phyloP scores from a whole-genome alignment of 768 basidiomycete species.

The Postia placenta region DNA sequence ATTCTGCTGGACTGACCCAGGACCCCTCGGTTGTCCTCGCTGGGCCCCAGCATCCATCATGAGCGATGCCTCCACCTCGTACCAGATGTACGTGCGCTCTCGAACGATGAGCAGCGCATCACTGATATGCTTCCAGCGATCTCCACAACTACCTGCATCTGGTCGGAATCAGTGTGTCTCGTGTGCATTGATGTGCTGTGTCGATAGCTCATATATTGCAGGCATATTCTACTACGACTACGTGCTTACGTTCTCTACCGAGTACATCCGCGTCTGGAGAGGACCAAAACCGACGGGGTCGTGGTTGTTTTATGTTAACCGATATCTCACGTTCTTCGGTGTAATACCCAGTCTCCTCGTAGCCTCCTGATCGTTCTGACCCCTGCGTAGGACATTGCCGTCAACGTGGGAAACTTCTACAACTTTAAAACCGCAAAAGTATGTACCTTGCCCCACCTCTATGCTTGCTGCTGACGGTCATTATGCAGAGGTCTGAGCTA shows the following conservation, averaged over 20 bases:
- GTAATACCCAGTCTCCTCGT: conserved; percentile 24
- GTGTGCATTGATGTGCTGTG: too few species aligned
- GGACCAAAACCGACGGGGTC: conserved; percentile 32
- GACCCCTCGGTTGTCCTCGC: neutral
- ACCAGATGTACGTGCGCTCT: neutral
- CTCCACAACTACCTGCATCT: conserved; percentile 20
- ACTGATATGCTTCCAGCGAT: conserved; percentile 8
- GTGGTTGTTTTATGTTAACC: conserved; percentile 42
- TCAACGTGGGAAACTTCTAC: conserved; percentile 16
- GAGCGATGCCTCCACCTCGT: neutral
- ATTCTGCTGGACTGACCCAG: neutral
- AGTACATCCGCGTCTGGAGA: conserved; percentile 41
- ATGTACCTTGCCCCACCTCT: neutral
- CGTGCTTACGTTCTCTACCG: conserved; percentile 26
- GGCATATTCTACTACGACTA: conserved; percentile 27
- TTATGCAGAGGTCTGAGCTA: neutral
- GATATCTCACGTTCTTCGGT: conserved; percentile 41
- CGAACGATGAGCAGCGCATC: neutral
- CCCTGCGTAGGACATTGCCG: conserved; percentile 15
- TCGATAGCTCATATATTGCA: conserved; percentile 6
- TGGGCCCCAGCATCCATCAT: neutral
- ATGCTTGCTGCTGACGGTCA: neutral
- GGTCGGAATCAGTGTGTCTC: conserved; percentile 17
- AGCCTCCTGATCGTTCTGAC: neutral
- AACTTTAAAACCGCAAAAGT: conserved; percentile 12